Base-by-base conservation (phyloP, 176 grass and related monocot species). In the Luzula sylvatica region DNA sequence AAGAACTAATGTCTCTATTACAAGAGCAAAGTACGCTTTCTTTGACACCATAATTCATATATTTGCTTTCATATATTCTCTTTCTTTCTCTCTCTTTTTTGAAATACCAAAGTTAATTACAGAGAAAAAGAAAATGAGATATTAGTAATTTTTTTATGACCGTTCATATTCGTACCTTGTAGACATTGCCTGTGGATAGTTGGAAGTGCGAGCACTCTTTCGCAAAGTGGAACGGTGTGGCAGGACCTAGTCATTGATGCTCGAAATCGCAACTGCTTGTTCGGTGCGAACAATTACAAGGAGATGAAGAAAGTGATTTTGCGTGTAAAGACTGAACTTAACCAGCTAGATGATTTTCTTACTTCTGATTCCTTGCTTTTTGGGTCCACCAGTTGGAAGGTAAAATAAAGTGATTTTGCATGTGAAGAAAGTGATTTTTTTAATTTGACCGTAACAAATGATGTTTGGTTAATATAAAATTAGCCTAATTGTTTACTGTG, bases 121-220 rank as follows among this genome's bases (percentile, higher is more conserved):
- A 32, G 75, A 68, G 77, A 28, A 14, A n/a, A n/a, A 25, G 21
- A 53, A 24, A 11, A 25, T 7, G 25, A 25, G 26, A 53, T 53
- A 53, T 13, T 53, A 25, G 21, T 9, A 35, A 35, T 9, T 35
- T 35, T 35, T 35, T 4, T 35, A 35, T 35, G 30, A 35, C 5
- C 7, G 2, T 2, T 54, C 26, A 6, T 54, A 2, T 30, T 13
- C 8, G 8, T 61, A 14, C 68, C 13, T 50, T 94, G 17, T 57
- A 94, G 88, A 61, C 83, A 94, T 41, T 87, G 76, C 50, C 75
- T 94, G 38, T 94, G 83, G 88, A 77, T 94, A 42, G 51, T 87
- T 13, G 88, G 83, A 43, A 87, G 83, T 77, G 65, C 68, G 24
- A 28, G 29, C 40, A 83, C 88, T 12, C 45, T 94, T 11, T 23